Base-by-base conservation (phyloP, 345 rosid species). In the Pseudoturritis turrita region DNA sequence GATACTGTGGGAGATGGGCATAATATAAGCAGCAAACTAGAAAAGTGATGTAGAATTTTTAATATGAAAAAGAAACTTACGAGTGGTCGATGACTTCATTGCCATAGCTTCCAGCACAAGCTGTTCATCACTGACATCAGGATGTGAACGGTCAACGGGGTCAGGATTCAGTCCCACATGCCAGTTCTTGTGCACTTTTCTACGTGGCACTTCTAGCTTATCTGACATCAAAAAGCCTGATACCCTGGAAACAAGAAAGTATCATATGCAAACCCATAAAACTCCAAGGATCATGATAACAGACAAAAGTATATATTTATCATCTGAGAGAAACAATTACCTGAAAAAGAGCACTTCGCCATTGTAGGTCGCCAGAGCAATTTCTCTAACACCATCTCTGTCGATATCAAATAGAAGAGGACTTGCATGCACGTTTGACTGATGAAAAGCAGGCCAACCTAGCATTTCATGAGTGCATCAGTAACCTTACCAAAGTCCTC, bases 381-480 rank as follows among this genome's bases (percentile, higher is more conserved):
- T 92, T 83, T 96, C 99, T 79, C 92, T 88, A 69, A 85, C 90
- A 63, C 98, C 98, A 76, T 96, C 99, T 81, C 89, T 90, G 80
- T 96, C 99, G 61, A 96, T 90, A 77, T 96, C 99, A 52, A 82
- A 90, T 12, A 92, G 82, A 58, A 96, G 89, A 75, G 99, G 99
- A 79, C 96, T 96, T 2, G 98, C 77, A 84, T 96, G 99, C 79
- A 92, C 98, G 0, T 96, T 92, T 33, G 99, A 96, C 81, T 89
- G 98, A 76, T 96, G 99, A 78, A 90, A 96, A 49, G 99, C 96
- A 66, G 99, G 99, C 99, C 99, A 96, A 78, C 99, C 99, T 96
- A 78, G 74, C 41, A 70, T 33, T 78, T 66, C 11, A 70, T 18
- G 33, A 68, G 52, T n/a, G 54, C 45, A 55, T 66, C 68, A 72